Conservation (phyloP, 164 flowering plant genomes). For the Annona cherimola region DNA sequence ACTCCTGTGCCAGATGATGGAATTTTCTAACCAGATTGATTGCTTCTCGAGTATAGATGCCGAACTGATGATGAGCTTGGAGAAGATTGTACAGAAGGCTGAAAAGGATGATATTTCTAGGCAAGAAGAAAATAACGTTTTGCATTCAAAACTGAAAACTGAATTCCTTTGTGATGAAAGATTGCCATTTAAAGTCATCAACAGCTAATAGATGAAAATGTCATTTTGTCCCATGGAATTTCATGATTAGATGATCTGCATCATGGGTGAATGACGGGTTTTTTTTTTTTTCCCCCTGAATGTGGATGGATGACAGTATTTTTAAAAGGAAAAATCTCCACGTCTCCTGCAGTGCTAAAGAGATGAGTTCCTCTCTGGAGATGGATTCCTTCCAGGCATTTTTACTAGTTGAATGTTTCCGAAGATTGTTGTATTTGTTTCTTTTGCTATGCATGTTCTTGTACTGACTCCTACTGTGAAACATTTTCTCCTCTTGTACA, state of each 20-base stretch:
- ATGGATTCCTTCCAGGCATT: too few species aligned
- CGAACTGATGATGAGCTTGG: conserved; percentile 25
- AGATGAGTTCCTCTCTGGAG: too few species aligned
- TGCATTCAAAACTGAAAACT: conserved; percentile 13
- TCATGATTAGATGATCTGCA: neutral
- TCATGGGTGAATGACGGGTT: neutral
- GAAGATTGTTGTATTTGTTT: too few species aligned
- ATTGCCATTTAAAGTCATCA: conserved; percentile 28
- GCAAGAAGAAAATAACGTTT: conserved; percentile 6
- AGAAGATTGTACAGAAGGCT: conserved; percentile 15
- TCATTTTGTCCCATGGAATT: neutral
- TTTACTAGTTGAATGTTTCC: too few species aligned
- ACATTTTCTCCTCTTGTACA: too few species aligned
- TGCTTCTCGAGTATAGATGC: conserved; percentile 23
- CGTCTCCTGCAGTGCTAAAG: too few species aligned
- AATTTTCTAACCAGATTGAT: conserved; percentile 14
- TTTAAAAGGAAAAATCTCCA: too few species aligned
- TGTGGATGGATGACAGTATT: too few species aligned
- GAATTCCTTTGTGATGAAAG: conserved; percentile 17
- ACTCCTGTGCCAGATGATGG: conserved; percentile 11
- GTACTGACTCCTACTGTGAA: too few species aligned
- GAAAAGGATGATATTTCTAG: conserved; percentile 7
- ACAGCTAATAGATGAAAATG: conserved; percentile 1
- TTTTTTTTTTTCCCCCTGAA: neutral
- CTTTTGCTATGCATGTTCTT: too few species aligned